Base-by-base conservation (phyloP, 2,329 filamentous ascomycete species). In the Penicillium sp. region DNA sequence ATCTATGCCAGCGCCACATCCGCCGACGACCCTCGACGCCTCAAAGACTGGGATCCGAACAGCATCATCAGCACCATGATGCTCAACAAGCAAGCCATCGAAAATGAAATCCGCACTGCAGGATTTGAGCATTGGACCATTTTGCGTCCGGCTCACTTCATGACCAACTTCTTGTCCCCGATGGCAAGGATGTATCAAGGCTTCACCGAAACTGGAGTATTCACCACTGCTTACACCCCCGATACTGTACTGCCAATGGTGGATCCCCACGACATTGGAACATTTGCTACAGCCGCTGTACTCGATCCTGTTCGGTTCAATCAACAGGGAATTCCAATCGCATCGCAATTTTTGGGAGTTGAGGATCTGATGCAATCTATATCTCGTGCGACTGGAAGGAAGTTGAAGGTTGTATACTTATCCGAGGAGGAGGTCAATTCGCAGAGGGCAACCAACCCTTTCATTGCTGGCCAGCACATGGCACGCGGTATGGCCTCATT, bases 131-230 rank as follows among this genome's bases (percentile, higher is more conserved):
- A 63, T 7, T 83, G 77, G 75, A 82, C 80, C 0, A 73, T 83
- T 21, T 62, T 84, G 2, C 77, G 79, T 2, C 79, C 79, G 0
- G 78, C 76, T 1, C 75, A 72, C 59, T 83, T 84, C 69, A 80
- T 81, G 75, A 71, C 73, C 18, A 83, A 84, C 60, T 78, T 77
- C 55, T 36, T 36, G 34, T 36, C 34, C n/a, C 34, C 34, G 14
- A 36, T 36, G 34, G 13, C 34, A 36, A 36, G 13, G 13, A 70
- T 76, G 67, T 79, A 76, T 53, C 69, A 72, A 0, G 74, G 71
- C 0, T 65, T 81, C 6, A 61, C 67, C 1, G 68, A 72, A 5
- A 67, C 67, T 3, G 76, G 76, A 0, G 64, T 71, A 21, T 77
- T 76, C 56, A 65, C 64, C 0, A 74, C 72, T 1, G 73, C 76